Percentiles rank a stretch among this genome's conserved stretches.
These are phyloP conservation scores for Apiosordaria backusii DNA, from an alignment of 495 filamentous ascomycete species.

Conservation along the genomic window DNA sequence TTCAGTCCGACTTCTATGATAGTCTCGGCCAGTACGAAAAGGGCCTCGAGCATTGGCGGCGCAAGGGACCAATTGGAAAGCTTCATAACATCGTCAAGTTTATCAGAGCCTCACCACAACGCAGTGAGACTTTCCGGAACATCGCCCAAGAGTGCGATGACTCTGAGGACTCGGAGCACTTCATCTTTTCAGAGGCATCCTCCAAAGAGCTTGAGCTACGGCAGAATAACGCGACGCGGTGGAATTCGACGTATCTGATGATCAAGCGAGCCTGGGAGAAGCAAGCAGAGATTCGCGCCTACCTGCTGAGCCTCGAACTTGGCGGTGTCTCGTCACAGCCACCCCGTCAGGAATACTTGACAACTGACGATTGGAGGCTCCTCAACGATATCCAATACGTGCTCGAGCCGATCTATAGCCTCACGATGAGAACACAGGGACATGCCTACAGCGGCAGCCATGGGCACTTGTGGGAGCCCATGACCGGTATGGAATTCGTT, in stretches of 20 bases:
- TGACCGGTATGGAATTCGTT: constrained; percentile 2
- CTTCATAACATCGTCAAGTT: background rate
- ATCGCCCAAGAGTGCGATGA: background rate
- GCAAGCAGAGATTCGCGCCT: background rate
- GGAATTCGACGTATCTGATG: background rate
- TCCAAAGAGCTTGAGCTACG: background rate
- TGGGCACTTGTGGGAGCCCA: background rate
- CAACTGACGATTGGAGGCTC: background rate
- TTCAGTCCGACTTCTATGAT: constrained; percentile 1
- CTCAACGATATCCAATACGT: constrained; percentile 3
- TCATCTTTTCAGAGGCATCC: background rate
- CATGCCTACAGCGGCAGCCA: background rate
- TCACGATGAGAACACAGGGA: constrained; percentile 2
- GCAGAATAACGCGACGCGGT: constrained; percentile 3
- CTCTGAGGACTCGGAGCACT: background rate
- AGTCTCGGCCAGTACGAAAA: background rate
- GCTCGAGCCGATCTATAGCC: constrained; percentile 3
- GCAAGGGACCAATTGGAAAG: background rate
- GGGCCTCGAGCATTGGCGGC: constrained; percentile 4
- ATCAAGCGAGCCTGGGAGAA: constrained; percentile 3
- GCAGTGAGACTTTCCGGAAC: background rate
- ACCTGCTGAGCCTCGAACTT: background rate
- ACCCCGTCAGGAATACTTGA: background rate
- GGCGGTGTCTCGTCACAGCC: background rate
- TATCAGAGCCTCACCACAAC: constrained; percentile 1